phyloP scores from a whole-genome alignment of 345 rosid species.

The Acer saccharum region DNA sequence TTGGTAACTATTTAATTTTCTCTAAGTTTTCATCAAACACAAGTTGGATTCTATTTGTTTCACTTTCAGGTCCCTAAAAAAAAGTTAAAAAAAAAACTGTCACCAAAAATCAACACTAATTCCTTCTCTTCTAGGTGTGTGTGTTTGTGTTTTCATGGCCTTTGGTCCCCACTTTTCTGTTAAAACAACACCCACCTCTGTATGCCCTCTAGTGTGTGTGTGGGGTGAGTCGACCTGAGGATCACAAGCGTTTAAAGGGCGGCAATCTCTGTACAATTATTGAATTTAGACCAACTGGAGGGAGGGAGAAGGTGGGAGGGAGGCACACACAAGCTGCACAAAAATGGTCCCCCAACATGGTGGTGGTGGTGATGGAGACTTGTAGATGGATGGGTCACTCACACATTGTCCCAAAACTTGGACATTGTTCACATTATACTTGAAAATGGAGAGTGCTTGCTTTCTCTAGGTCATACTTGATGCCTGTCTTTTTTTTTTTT shows the following conservation, averaged over 20 bases:
- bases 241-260: slow-evolving; percentile 20
- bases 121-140: not conserved
- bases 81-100: no score
- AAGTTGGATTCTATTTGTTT: no score
- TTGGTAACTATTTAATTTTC: no score
- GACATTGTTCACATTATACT: not conserved
- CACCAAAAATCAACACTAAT: not conserved
- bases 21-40: no score
- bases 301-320: not conserved
- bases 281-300: slow-evolving; percentile 15
- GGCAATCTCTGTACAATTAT: slow-evolving; percentile 27
- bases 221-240: not conserved
- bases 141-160: not conserved
- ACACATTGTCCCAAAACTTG: slow-evolving; percentile 30
- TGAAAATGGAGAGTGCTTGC: no score
- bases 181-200: not conserved
- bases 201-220: slow-evolving; percentile 3
- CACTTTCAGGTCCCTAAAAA: no score
- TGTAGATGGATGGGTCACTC: no score
- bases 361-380: not conserved
- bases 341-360: slow-evolving; percentile 16
- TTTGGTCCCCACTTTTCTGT: slow-evolving; percentile 26
- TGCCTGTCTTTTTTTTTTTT: no score
- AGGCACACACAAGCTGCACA: slow-evolving; percentile 9
- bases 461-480: no score